phyloP scores from a whole-genome alignment of 1,284 basidiomycete genomes.

The Ceratobasidium sp. region DNA sequence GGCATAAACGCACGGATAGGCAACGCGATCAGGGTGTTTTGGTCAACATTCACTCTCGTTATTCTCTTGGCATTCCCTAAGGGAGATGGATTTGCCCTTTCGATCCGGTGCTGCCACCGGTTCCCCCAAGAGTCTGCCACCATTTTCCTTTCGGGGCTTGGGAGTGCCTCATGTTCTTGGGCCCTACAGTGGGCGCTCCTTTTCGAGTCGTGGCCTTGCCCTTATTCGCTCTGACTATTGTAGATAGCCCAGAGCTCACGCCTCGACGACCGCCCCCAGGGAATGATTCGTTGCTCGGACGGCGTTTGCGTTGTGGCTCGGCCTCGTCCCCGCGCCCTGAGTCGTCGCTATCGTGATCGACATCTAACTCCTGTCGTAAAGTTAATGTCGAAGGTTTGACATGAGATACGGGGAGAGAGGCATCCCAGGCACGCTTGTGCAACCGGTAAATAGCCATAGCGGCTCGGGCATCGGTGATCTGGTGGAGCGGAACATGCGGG shows the following conservation, averaged over 20 bases:
- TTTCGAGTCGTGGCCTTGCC: constrained; percentile 47
- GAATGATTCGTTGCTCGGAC: constrained; percentile 50
- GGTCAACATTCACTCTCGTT: no score
- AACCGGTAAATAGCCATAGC: constrained; percentile 95
- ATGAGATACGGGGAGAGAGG: constrained; percentile 50
- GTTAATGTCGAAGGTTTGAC: not conserved
- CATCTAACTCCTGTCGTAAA: not conserved
- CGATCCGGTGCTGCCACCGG: not conserved
- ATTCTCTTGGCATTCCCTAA: not conserved
- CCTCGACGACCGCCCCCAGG: constrained; percentile 71
- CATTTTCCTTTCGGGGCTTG: constrained; percentile 23
- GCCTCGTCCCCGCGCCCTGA: constrained; percentile 43
- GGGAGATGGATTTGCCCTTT: constrained; percentile 5
- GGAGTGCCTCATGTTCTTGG: not conserved
- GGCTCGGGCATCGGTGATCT: constrained; percentile 93
- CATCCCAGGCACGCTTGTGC: constrained; percentile 89
- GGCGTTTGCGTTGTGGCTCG: constrained; percentile 48
- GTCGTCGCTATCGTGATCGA: constrained; percentile 38
- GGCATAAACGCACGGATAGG: not conserved
- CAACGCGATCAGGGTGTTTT: not conserved
- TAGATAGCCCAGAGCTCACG: constrained; percentile 77
- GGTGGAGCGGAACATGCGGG: constrained; percentile 30
- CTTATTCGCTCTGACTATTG: constrained; percentile 58
- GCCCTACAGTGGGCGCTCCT: not conserved
- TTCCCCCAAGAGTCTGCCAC: constrained; percentile 34